phyloP scores from a whole-genome alignment of 176 grass and related monocot species.

The maize (Zea mays) region DNA sequence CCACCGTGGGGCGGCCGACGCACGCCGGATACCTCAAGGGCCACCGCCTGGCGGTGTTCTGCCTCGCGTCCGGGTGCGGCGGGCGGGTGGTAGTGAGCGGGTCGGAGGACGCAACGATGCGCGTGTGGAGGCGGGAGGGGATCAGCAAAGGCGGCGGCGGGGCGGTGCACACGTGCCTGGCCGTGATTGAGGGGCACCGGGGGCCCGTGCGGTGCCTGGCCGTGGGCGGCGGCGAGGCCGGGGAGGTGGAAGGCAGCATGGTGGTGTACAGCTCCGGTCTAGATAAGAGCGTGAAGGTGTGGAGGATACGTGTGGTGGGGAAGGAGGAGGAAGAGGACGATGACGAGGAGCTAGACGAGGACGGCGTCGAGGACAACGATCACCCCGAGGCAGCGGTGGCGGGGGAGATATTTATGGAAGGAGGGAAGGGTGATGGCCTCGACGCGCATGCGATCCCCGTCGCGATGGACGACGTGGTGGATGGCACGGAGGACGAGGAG shows the following conservation, averaged over 20 bases:
- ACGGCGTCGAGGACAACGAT: not conserved
- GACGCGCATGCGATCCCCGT: not conserved
- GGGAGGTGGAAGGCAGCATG: constrained; percentile 67
- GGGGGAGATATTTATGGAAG: not conserved
- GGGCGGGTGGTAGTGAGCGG: constrained; percentile 70
- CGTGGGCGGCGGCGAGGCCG: constrained; percentile 56
- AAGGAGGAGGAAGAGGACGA: constrained; percentile 38
- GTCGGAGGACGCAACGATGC: constrained; percentile 86
- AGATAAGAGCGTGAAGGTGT: constrained; percentile 88
- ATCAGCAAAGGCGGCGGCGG: not conserved
- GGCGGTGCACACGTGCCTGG: constrained; percentile 68
- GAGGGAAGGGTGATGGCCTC: constrained; percentile 24
- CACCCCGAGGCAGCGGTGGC: not conserved
- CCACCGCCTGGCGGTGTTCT: constrained; percentile 70
- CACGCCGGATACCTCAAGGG: constrained; percentile 74
- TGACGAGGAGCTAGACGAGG: not conserved
- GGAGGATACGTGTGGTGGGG: constrained; percentile 77
- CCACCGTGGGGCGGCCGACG: constrained; percentile 52
- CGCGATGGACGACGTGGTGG: constrained; percentile 5
- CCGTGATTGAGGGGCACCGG: constrained; percentile 81
- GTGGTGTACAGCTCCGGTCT: constrained; percentile 80
- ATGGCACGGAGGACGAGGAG: constrained; percentile 6
- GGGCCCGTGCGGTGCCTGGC: constrained; percentile 78
- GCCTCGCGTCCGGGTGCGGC: constrained; percentile 56
- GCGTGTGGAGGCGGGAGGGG: constrained; percentile 70